Evolutionary conservation across 164 flowering plant genomes (phyloP), one percentile per base, ranked within the genome.

Genomic region (Platanus orientalis): DNA sequence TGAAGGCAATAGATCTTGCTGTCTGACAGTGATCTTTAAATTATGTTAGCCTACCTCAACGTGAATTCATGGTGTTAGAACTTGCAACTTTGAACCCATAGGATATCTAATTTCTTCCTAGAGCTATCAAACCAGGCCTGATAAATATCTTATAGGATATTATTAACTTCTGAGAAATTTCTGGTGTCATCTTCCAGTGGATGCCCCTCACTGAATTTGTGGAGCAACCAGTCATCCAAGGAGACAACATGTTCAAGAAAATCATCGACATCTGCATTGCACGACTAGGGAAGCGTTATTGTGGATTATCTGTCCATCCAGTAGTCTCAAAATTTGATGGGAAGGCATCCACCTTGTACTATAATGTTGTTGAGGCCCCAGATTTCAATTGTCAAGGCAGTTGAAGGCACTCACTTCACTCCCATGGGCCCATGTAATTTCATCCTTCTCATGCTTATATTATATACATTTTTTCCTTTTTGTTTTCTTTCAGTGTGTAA

Each of bases 161-260:
- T 28, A 48, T 29, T 27, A 29, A 49, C 26, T 25, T 24, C 49
- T 20, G 20, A 42, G 28, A 12, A 36, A 24, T 36, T 29, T 21
- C 49, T 32, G 42, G 26, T 61, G 16, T 68, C 36, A 34, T 55
- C 19, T 17, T 65, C 58, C 82, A 90, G 98, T 92, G 98, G 98
- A 90, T 90, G 97, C 90, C 96, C 17, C 70, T 92, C 1, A 75
- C 21, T 53, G 94, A 92, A 57, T 88, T 90, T 71, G 77, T 83
- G 13, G 80, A 78, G 72, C 98, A 90, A 51, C 89, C 89, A 17
- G 53, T 71, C 2, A 74, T 83, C 63, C 73, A 70, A 73, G 87
- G 71, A 60, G 96, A 92, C 61, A 47, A 19, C 57, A 86, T 90
- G 96, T 85, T 90, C 83, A 85, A 79, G 76, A 86, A 84, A 68